Evolutionary conservation across 148 eudicot genomes (phyloP).

Genomic region (Rhododendron ovatum): DNA sequence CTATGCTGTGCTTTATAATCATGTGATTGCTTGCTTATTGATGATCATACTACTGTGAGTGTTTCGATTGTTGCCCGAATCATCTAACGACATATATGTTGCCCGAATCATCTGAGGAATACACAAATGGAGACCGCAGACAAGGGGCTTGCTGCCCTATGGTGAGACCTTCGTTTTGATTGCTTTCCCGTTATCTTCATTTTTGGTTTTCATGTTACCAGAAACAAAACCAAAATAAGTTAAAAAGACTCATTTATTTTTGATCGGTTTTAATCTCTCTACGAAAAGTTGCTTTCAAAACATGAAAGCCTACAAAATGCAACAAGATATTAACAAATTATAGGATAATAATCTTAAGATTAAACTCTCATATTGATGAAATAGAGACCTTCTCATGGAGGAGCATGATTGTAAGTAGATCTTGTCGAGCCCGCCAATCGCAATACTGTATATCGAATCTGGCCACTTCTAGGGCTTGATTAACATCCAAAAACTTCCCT

Average conservation of each 20-base stretch:
- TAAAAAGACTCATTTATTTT: neutral
- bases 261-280: neutral
- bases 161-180: neutral
- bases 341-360: neutral
- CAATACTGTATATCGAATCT: slow-evolving; percentile 82
- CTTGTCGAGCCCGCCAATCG: slow-evolving; percentile 98
- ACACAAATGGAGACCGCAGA: neutral
- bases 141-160: neutral
- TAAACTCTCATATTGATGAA: neutral
- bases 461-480: slow-evolving; percentile 86
- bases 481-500: slow-evolving; percentile 79
- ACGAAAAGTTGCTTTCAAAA: too few relatives aligned
- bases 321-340: neutral
- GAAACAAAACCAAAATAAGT: too few relatives aligned
- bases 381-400: slow-evolving; percentile 79
- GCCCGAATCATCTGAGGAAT: neutral
- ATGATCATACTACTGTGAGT: neutral
- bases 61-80: neutral
- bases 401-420: slow-evolving; percentile 83
- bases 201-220: neutral
- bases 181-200: neutral
- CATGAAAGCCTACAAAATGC: neutral
- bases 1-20: neutral
- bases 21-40: neutral
- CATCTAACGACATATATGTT: neutral